A percentile compares a stretch with the other conserved stretches of the same genome.
Evolutionary conservation across 345 rosid genomes (phyloP).

Genomic region (Syzygium aqueum): DNA sequence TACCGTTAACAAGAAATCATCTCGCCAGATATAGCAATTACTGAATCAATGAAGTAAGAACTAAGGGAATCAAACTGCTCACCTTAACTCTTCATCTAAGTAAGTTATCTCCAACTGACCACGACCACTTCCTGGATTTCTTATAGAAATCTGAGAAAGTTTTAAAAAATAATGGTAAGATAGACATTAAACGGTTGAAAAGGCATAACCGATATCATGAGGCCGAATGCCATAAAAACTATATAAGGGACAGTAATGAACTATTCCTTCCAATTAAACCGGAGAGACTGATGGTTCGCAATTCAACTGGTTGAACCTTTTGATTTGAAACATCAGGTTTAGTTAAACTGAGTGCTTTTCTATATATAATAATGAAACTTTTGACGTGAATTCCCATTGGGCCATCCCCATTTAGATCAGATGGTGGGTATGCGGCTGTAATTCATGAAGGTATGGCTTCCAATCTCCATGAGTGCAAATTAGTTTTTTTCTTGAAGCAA

Average conservation of each 20-base stretch:
- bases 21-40: neutral
- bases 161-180: neutral
- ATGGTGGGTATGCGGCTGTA: neutral
- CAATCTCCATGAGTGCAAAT: neutral
- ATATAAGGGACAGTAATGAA: neutral
- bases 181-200: no score
- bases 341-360: neutral
- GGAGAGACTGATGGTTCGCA: neutral
- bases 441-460: neutral
- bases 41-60: neutral
- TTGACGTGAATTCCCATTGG: neutral
- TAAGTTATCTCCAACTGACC: conserved; percentile 42
- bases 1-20: neutral
- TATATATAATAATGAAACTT: neutral
- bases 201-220: neutral
- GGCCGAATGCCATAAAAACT: neutral
- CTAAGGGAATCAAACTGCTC: neutral
- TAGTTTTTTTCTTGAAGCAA: neutral
- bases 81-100: conserved; percentile 38
- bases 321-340: neutral
- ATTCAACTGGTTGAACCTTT: neutral
- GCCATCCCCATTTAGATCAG: neutral
- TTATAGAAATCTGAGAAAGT: conserved; percentile 21
- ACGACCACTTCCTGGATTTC: conserved; percentile 33
- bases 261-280: neutral